Percentiles rank a stretch among this genome's conserved stretches.
These are phyloP conservation scores for Coffea eugenioides DNA, from an alignment of 257 asterid species.

Conservation along the genomic window DNA sequence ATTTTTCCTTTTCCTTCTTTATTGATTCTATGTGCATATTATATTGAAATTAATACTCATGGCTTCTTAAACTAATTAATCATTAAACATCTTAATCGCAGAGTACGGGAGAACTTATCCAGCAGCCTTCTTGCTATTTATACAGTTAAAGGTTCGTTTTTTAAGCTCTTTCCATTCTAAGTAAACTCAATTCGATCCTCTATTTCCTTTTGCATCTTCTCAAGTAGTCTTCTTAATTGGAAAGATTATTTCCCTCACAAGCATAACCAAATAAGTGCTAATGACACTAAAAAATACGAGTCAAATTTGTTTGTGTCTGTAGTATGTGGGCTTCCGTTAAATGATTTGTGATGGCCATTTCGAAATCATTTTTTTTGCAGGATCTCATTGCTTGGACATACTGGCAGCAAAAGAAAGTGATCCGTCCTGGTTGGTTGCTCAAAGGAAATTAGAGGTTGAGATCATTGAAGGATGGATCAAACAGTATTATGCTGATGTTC, in stretches of 20 bases:
- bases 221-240: neutral
- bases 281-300: neutral
- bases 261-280: neutral
- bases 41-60: too few relatives aligned
- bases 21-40: too few relatives aligned
- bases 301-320: too few relatives aligned
- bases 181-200: neutral
- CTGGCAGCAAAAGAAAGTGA: conserved; percentile 30
- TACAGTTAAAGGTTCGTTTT: conserved; percentile 38
- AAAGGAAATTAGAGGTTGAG: conserved; percentile 42
- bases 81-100: neutral
- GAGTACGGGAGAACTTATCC: neutral
- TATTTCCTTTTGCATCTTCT: neutral
- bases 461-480: conserved; percentile 33
- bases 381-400: conserved; percentile 72
- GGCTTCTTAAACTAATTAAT: too few relatives aligned
- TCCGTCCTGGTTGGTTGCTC: conserved; percentile 61
- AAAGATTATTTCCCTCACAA: neutral
- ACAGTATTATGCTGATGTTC: conserved; percentile 29
- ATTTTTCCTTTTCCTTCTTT: too few relatives aligned
- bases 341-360: neutral
- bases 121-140: neutral
- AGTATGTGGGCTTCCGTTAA: too few relatives aligned
- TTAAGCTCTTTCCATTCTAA: neutral
- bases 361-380: conserved; percentile 21